Base-by-base conservation (phyloP, 23 red algal species). In the Rhodosorus marinus region DNA sequence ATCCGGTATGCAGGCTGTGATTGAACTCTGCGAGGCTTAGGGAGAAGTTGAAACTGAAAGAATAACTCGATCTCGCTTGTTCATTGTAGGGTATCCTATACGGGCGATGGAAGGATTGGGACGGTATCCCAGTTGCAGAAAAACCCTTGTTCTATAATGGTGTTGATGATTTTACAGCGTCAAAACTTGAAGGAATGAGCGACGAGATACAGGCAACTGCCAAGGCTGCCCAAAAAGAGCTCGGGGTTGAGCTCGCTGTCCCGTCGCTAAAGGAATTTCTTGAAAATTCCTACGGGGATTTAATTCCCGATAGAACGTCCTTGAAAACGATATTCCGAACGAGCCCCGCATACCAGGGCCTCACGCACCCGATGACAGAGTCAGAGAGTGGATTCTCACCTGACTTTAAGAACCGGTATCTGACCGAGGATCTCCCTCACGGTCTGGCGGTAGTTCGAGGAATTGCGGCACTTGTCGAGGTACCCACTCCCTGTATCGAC, bases 111-210 rank as follows among this genome's bases (percentile, higher is more conserved):
- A 24, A 59, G 5, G 40, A 51, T 17, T 43, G 38, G 38, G 38
- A 43, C 38, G 38, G 38, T 8, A 5, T 29, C 56, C 0, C 43
- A 14, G 7, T 24, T 33, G 8, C 8, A 61, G 21, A 40, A 47
- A 27, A 24, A 61, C 35, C 70, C 70, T 24, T 75, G n/a, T 75
- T 75, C 34, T 75, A 75, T 19, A 59, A 75, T 19, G 56, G 54
- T 47, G 64, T 62, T 56, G 34, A 46, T 26, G 55, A 75, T 25
- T 46, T 24, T 24, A 43, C 55, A 4, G 70, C 47, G 29, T n/a
- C 35, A 8, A 14, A 53, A 9, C 62, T 75, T 33, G 11, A 52
- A 1, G 11, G 24, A 0, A 59, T 75, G 0, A 56, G 51, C 5
- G 57, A 75, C 0, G 70, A 75, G 40, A 62, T 50, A 19, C 36